Base-by-base conservation (phyloP, 1,139 yeast species). In the Debaryomycetaceae sp. region DNA sequence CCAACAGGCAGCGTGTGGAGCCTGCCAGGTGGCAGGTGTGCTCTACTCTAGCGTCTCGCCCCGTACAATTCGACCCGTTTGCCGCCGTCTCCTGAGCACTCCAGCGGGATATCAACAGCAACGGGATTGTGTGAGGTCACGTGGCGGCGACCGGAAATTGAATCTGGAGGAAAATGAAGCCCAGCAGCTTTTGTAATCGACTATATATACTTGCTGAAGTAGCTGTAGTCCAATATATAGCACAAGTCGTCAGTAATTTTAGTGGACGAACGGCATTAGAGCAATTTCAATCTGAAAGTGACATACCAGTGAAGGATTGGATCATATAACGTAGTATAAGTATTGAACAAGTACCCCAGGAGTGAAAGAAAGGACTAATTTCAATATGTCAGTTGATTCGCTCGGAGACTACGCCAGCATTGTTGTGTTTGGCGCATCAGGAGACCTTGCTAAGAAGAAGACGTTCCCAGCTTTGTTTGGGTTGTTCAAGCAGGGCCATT, bases 371-470 rank as follows among this genome's bases (percentile, higher is more conserved):
- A 17, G 20, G 20, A 17, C 20, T 17, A 17, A 17, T 17, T 17
- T 17, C 27, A 42, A 24, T 36, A 52, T 52, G 55, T 45, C 53
- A 33, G 43, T 39, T 35, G 58, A 57, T 47, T 47, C 67, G 27
- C 83, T 83, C 61, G 81, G 79, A 52, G 78, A 83, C 56, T 71
- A 85, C 66, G 83, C 87, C 31, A 75, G 84, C 41, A 78, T 93
- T 59, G 88, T 86, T 37, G 96, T 93, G 31, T 87, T 91, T 57
- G 51, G 99, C 42, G 99, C 99, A 42, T 87, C 96, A 36, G 99
- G 99, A 42, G 98, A 93, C 65, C 76, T 93, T 54, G 98, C 99
- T 44, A 90, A 90, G 72, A 93, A 93, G 83, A 93, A 93, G 75
- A 93, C 98, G 4, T 84, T 82, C 67, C 91, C 91, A 7, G 90